Evolutionary conservation across 345 rosid genomes (phyloP).

Genomic region (Litchi chinensis): DNA sequence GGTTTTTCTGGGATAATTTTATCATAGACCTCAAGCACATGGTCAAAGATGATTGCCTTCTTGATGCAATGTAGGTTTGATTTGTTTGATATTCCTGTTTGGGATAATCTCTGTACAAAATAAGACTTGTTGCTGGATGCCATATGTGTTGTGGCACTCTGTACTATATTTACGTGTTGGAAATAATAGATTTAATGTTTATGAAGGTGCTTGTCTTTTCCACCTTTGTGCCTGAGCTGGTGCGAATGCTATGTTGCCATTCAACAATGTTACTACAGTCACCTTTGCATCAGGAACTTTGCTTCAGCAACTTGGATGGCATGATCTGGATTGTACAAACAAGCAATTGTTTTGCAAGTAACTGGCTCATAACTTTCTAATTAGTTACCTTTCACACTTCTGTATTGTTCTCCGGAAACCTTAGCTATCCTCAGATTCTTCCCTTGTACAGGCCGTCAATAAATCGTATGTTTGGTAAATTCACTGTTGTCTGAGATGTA

Average conservation of each 20-base stretch:
- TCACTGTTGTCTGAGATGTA: background rate
- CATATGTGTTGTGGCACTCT: background rate
- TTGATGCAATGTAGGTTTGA: slow-evolving; percentile 39
- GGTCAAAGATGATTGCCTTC: slow-evolving; percentile 58
- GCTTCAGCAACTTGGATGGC: background rate
- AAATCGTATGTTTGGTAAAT: background rate
- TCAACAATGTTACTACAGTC: background rate
- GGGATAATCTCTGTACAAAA: background rate
- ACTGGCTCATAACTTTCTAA: background rate
- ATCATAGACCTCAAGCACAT: slow-evolving; percentile 67
- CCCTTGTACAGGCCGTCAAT: background rate
- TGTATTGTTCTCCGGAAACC: background rate
- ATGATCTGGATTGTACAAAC: background rate
- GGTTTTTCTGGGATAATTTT: slow-evolving; percentile 69
- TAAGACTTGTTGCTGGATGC: background rate
- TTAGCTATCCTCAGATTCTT: background rate
- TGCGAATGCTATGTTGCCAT: background rate
- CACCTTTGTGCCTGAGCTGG: background rate
- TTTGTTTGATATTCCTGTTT: slow-evolving; percentile 19
- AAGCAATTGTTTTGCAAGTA: background rate
- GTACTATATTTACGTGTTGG: background rate
- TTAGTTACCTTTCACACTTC: background rate
- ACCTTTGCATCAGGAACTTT: background rate
- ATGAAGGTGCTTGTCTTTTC: background rate
- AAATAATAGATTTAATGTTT: background rate